These are phyloP conservation scores for Lycium ferocissimum DNA, from an alignment of 257 asterid genomes.

Conservation along the genomic window DNA sequence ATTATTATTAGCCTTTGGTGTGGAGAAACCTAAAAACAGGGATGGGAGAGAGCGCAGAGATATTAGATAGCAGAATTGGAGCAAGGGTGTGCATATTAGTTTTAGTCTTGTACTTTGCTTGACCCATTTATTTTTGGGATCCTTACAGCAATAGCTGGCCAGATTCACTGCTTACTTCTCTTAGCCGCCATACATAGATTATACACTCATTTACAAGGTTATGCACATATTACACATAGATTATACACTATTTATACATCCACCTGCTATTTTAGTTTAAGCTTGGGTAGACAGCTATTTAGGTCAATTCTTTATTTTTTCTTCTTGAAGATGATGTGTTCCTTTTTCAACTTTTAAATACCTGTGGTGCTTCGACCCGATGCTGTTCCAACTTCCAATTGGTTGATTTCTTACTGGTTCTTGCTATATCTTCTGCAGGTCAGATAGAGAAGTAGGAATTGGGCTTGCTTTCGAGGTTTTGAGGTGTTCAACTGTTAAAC, in stretches of 20 bases:
- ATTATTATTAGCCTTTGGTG: background rate
- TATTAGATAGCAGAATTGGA: background rate
- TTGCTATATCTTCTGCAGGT: constrained; percentile 23
- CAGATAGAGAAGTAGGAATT: constrained; percentile 45
- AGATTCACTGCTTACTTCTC: too few species aligned
- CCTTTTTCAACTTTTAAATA: background rate
- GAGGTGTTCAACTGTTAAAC: constrained; percentile 35
- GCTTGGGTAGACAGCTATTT: too few species aligned
- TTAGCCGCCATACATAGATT: too few species aligned
- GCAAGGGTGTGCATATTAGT: background rate
- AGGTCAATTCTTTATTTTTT: too few species aligned
- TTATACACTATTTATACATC: too few species aligned
- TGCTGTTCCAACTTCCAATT: background rate
- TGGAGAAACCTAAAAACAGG: background rate
- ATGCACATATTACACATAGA: too few species aligned
- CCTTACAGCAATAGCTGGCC: too few species aligned
- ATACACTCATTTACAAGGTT: too few species aligned
- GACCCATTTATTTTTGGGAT: background rate
- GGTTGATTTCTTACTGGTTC: background rate
- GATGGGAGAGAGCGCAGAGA: too few species aligned
- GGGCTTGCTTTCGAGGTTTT: constrained; percentile 34
- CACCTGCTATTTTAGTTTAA: too few species aligned
- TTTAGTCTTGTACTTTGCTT: background rate
- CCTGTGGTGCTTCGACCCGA: background rate
- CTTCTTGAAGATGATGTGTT: too few species aligned